Evolutionary conservation across 768 basidiomycete genomes (phyloP).

Genomic region (Filobasidium wieringae): DNA sequence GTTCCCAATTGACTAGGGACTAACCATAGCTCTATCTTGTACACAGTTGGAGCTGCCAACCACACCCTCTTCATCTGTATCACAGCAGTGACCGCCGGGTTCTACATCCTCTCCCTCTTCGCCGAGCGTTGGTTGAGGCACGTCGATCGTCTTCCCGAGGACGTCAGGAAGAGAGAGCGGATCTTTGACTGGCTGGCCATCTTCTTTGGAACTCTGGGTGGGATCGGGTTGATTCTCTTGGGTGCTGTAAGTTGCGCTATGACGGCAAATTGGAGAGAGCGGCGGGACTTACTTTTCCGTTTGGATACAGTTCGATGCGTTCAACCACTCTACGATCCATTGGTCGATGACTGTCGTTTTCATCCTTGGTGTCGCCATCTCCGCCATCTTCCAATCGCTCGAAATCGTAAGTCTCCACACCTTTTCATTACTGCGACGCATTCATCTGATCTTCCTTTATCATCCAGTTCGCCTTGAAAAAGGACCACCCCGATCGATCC

Average conservation of each 20-base stretch:
- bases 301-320: conserved; percentile 28
- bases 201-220: conserved; percentile 36
- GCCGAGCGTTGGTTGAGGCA: conserved; percentile 41
- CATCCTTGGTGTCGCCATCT: conserved; percentile 38
- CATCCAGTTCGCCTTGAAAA: conserved; percentile 32
- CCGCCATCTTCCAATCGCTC: conserved; percentile 38
- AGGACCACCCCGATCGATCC: conserved; percentile 38
- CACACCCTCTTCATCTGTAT: conserved; percentile 23
- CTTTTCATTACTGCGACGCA: not conserved
- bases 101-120: conserved; percentile 38
- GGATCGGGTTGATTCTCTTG: conserved; percentile 35
- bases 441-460: not conserved
- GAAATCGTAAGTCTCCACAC: conserved; percentile 28
- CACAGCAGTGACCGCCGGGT: conserved; percentile 18
- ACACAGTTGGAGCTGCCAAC: conserved; percentile 1
- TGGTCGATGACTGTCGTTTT: conserved; percentile 27
- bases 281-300: not conserved
- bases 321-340: conserved; percentile 34
- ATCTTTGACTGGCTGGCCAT: conserved; percentile 38
- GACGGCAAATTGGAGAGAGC: not conserved
- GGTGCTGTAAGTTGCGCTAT: conserved; percentile 23
- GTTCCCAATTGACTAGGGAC: not conserved
- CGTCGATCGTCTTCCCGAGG: conserved; percentile 39
- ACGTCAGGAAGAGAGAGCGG: conserved; percentile 29
- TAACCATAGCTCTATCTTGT: not conserved